phyloP scores from a whole-genome alignment of 768 basidiomycete genomes.

The Macrolepiota dolichaula region DNA sequence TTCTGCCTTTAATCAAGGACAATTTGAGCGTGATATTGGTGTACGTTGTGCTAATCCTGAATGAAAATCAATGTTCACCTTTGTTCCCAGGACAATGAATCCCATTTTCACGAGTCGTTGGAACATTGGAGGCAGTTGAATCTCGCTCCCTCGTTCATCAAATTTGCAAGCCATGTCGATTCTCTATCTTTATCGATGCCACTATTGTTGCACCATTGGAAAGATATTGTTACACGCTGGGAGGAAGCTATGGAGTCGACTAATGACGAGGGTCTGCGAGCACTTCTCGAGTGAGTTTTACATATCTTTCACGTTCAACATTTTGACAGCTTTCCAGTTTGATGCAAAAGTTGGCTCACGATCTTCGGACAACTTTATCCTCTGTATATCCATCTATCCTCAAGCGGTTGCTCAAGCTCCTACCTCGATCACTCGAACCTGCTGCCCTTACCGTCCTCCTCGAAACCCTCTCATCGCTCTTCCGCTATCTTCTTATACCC shows the following conservation, averaged over 20 bases:
- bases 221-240: constrained; percentile 67
- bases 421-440: constrained; percentile 58
- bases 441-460: constrained; percentile 60
- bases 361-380: constrained; percentile 73
- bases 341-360: constrained; percentile 74
- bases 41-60: constrained; percentile 30
- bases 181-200: constrained; percentile 73
- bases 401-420: constrained; percentile 48
- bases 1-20: constrained; percentile 52
- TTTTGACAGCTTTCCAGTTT: constrained; percentile 43
- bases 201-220: constrained; percentile 77
- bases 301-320: neutral
- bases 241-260: constrained; percentile 48
- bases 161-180: constrained; percentile 61
- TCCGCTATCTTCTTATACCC: constrained; percentile 72
- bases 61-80: neutral
- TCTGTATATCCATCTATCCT: constrained; percentile 60
- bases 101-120: constrained; percentile 73
- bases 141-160: constrained; percentile 69
- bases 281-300: constrained; percentile 68
- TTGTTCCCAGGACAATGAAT: constrained; percentile 60
- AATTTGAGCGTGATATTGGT: constrained; percentile 58
- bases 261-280: constrained; percentile 70
- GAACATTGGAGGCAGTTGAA: constrained; percentile 79
- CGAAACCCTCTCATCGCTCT: constrained; percentile 63